Conservation (phyloP, 371 early-diverging fungal species). For the Mortierella sp. region DNA sequence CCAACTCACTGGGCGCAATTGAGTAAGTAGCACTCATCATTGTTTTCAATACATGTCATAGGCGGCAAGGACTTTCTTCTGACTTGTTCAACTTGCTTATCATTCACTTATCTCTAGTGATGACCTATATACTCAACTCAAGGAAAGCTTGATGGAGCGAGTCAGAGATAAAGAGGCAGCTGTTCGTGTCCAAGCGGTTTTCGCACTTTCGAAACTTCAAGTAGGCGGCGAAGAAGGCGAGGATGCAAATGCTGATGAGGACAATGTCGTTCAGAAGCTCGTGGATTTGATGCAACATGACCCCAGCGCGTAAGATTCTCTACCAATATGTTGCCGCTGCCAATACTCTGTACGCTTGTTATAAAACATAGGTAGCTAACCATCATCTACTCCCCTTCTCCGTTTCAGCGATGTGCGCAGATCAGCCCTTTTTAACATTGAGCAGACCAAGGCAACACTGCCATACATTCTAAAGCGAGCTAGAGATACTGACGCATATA, state of each 20-base stretch:
- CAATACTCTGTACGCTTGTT: not conserved
- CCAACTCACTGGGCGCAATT: conserved; percentile 83
- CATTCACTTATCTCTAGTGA: conserved; percentile 64
- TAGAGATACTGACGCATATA: conserved; percentile 80
- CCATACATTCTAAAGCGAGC: conserved; percentile 81
- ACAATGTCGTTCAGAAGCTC: conserved; percentile 74
- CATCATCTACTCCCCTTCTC: not conserved
- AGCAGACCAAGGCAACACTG: conserved; percentile 70
- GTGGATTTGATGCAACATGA: conserved; percentile 78
- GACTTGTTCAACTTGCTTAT: not conserved
- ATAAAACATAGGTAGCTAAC: not conserved
- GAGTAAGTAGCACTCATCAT: conserved; percentile 64
- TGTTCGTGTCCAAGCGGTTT: conserved; percentile 85
- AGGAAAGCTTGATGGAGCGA: conserved; percentile 74
- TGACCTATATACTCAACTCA: conserved; percentile 78
- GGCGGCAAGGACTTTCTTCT: not conserved
- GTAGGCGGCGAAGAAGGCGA: conserved; percentile 65
- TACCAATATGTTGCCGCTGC: not conserved
- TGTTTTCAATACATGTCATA: not conserved
- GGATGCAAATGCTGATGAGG: conserved; percentile 66
- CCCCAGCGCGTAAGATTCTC: conserved; percentile 73
- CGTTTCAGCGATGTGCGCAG: conserved; percentile 83
- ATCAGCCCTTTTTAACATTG: conserved; percentile 82
- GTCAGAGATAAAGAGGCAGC: conserved; percentile 86
- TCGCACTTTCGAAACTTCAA: conserved; percentile 84